Evolutionary conservation across 495 filamentous ascomycete species (phyloP).

Genomic region (Arthonia radiata): DNA sequence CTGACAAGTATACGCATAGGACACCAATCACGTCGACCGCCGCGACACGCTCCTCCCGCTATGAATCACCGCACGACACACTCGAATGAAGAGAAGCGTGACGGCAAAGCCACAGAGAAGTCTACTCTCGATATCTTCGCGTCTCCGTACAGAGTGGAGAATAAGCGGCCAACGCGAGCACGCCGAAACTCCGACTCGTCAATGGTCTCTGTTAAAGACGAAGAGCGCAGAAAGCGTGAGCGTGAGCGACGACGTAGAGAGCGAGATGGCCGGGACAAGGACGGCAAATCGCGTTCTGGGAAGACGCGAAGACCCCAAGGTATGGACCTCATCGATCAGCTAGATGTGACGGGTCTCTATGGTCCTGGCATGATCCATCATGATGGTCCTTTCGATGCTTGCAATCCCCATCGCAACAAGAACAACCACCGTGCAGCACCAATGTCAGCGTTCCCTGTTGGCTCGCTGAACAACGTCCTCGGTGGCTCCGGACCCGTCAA

Average conservation of each 20-base stretch:
- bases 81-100: conserved; percentile 33
- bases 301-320: conserved; percentile 31
- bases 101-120: conserved; percentile 13
- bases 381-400: conserved; percentile 94
- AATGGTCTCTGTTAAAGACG: conserved; percentile 34
- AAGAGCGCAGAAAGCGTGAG: conserved; percentile 37
- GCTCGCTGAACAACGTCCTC: conserved; percentile 72
- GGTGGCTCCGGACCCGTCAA: conserved; percentile 74
- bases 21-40: not conserved
- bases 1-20: conserved; percentile 1
- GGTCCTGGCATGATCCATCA: conserved; percentile 98
- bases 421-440: conserved; percentile 63
- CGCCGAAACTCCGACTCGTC: conserved; percentile 92
- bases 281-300: conserved; percentile 26
- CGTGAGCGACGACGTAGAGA: conserved; percentile 50
- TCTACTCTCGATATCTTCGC: conserved; percentile 33
- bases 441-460: conserved; percentile 89
- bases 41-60: conserved; percentile 1
- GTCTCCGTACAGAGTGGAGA: conserved; percentile 13
- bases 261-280: conserved; percentile 33
- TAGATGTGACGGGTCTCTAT: conserved; percentile 94
- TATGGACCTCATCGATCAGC: conserved; percentile 85
- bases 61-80: conserved; percentile 29
- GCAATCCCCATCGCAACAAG: conserved; percentile 84
- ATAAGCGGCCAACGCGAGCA: conserved; percentile 28